Evolutionary conservation across 2,329 filamentous ascomycete species (phyloP), one percentile per base, ranked within the genome.

Genomic region (Davidsoniella australis): DNA sequence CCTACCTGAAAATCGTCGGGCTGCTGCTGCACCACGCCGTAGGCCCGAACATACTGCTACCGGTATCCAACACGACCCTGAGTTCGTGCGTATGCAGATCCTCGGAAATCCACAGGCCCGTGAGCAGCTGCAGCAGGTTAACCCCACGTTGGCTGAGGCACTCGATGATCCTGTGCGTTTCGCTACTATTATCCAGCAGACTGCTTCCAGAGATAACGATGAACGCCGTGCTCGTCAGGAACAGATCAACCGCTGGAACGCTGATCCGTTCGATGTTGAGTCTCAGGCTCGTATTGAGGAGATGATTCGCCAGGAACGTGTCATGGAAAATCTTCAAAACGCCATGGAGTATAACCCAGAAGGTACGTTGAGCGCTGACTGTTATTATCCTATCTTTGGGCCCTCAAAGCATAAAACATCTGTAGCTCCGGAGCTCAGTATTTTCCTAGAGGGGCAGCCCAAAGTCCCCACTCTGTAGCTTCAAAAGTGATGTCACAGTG

Each of bases 281-380:
- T 85, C 88, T 7, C 91, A 98, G 66, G 74, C 74, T 43, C 85
- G 82, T 66, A 98, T 98, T 54, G 89, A 91, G 61, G 91, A 98
- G 66, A 93, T 96, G 65, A 98, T 98, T 60, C 80, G 91, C 49
- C 85, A 95, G 65, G 85, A 96, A 66, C 75, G 82, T 14, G 89
- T 98, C 42, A 87, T 89, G 64, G 87, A 95, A 66, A 98, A 98
- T 60, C 65, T 96, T 53, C 87, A 96, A 61, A 91, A 88, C 65
- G 91, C 91, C 40, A 89, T 95, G 74, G 89, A 96, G 66, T 82
- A 96, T 65, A 94, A 93, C 59, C 91, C 91, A 0, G 91, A 96
- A 75, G 89, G 89, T 93, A 67, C 58, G 73, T 65, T 40, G 9
- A 4, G 12, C 4, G 8, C 2, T 12, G 12, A 9, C 9, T 33